Evolutionary conservation across 495 filamentous ascomycete genomes (phyloP).

Genomic region (Annulohypoxylon maeteangense): DNA sequence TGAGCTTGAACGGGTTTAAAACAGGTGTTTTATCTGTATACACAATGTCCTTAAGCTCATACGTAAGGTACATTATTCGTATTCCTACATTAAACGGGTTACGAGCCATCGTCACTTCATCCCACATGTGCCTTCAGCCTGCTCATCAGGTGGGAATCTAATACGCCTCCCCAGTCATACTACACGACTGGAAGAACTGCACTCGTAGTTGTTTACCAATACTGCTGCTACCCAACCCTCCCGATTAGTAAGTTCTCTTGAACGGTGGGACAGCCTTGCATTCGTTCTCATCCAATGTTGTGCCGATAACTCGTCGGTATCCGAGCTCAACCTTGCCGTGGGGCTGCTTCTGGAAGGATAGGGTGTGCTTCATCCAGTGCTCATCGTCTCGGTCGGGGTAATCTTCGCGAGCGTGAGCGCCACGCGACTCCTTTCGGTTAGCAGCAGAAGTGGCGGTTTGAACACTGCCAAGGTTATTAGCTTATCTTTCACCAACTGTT

Average conservation of each 20-base stretch:
- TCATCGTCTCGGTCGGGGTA: slow-evolving; percentile 91
- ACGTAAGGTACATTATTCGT: slow-evolving; percentile 46
- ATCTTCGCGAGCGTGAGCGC: slow-evolving; percentile 95
- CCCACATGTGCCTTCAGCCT: not conserved
- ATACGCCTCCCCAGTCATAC: slow-evolving; percentile 14
- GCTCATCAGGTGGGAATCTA: slow-evolving; percentile 3
- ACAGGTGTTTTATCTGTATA: slow-evolving; percentile 46
- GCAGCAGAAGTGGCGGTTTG: slow-evolving; percentile 90
- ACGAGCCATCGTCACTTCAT: slow-evolving; percentile 6
- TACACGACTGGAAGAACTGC: slow-evolving; percentile 13
- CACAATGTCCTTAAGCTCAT: slow-evolving; percentile 36
- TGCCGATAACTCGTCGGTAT: slow-evolving; percentile 80
- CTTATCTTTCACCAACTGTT: not conserved
- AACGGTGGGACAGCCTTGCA: slow-evolving; percentile 89
- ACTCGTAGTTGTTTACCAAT: slow-evolving; percentile 6
- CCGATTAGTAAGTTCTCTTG: slow-evolving; percentile 80
- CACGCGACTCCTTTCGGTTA: slow-evolving; percentile 92
- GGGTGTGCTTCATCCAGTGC: slow-evolving; percentile 99
- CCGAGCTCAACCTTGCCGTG: slow-evolving; percentile 80
- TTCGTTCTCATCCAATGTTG: slow-evolving; percentile 87
- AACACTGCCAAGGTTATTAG: slow-evolving; percentile 55
- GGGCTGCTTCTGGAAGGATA: slow-evolving; percentile 90
- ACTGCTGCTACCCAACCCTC: not conserved
- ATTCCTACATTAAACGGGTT: slow-evolving; percentile 16
- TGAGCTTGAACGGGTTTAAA: slow-evolving; percentile 24